Evolutionary conservation across 805 yeast genomes (phyloP), one percentile per base, ranked within the genome.

Genomic region (Wickerhamiella siamensis): DNA sequence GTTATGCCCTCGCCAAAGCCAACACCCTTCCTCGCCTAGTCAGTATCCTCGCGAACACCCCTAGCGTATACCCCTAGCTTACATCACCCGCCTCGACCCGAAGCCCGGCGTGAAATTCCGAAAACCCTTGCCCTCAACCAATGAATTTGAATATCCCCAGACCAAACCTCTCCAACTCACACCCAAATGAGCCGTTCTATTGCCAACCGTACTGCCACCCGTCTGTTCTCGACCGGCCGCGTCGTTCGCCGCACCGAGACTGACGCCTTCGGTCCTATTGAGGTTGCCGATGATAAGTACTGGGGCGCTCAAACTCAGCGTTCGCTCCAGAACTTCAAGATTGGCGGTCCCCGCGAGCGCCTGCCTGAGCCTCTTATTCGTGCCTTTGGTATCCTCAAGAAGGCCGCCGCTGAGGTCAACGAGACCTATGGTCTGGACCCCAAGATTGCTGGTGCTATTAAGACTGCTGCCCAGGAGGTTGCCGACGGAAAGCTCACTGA

Each of bases 281-380:
- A 86, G 60, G 98, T 88, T 40, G 86, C 83, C 45, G 67, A 75
- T 49, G 72, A 82, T 55, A 77, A 74, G 62, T 88, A 88, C 72
- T 88, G 95, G 88, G 98, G 98, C 47, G 97, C 97, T 36, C 98
- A 91, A 67, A 91, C 98, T 47, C 70, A 66, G 57, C 77, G 97
- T 66, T 87, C 97, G 17, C 72, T 76, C 52, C 79, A 77, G 65
- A 91, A 91, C 73, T 91, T 91, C 72, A 82, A 86, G 65, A 91
- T 91, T 56, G 98, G 98, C 51, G 96, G 96, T 45, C 70, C 72
- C 15, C 75, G 86, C 52, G 97, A 91, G 60, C 72, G 74, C 48
- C 79, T 88, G 79, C 97, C 97, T 41, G 77, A 75, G 53, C 95
- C 97, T 22, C 72, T 91, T 43, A 78, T 91, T 52, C 74, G 71